These are phyloP conservation scores for Tricharina praecox DNA, from an alignment of 495 filamentous ascomycete species.

Conservation along the genomic window DNA sequence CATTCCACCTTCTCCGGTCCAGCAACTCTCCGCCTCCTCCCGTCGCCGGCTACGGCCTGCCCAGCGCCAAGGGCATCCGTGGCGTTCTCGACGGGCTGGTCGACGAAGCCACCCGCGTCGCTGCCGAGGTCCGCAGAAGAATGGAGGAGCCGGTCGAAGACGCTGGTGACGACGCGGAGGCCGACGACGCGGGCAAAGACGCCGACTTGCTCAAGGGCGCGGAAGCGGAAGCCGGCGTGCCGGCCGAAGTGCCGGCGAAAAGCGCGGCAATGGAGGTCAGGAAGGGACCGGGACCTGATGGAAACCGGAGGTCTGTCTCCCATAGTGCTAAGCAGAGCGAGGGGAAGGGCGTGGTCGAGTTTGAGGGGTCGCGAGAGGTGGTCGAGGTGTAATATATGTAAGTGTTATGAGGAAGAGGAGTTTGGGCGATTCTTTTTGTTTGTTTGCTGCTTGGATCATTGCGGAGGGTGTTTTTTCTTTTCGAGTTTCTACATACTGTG, in stretches of 20 bases:
- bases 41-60: slow-evolving; percentile 30
- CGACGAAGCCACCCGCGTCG: slow-evolving; percentile 87
- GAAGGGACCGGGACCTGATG: not conserved
- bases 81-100: slow-evolving; percentile 95
- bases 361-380: not conserved
- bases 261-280: not conserved
- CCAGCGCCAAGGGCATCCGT: slow-evolving; percentile 56
- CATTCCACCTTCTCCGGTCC: slow-evolving; percentile 41
- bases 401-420: not conserved
- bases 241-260: not conserved
- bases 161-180: slow-evolving; percentile 50
- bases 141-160: slow-evolving; percentile 89
- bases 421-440: not conserved
- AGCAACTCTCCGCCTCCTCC: slow-evolving; percentile 25
- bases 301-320: not conserved
- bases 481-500: no score
- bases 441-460: not conserved
- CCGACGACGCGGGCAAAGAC: slow-evolving; percentile 63
- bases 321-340: not conserved
- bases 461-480: no score
- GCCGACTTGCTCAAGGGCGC: slow-evolving; percentile 45
- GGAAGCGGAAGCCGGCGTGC: slow-evolving; percentile 39
- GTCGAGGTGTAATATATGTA: not conserved
- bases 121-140: slow-evolving; percentile 68
- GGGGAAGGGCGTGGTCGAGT: not conserved